Evolutionary conservation across 176 grass and related monocot species (phyloP).

Genomic region (Rhynchospora breviuscula): DNA sequence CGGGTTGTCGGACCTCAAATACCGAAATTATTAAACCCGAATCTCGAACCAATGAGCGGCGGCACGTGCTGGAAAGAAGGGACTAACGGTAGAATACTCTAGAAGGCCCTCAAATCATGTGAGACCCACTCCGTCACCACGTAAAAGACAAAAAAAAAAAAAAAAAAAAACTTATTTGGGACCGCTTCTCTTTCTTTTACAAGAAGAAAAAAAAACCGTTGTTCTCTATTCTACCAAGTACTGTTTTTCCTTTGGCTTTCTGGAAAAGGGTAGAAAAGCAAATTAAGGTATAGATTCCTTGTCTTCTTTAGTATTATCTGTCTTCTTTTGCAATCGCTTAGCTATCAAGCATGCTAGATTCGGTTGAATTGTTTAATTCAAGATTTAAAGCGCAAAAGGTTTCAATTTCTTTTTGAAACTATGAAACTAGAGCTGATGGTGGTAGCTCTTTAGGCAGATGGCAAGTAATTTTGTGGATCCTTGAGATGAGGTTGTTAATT

Average conservation of each 20-base stretch:
- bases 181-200: background rate
- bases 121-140: background rate
- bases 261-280: background rate
- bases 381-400: background rate
- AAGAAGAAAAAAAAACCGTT: background rate
- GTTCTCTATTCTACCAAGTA: background rate
- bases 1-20: no score
- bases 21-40: no score
- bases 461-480: background rate
- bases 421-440: background rate
- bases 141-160: background rate
- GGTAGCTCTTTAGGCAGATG: background rate
- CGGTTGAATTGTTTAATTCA: background rate
- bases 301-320: background rate
- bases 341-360: constrained; percentile 13
- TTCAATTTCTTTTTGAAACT: background rate
- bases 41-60: background rate
- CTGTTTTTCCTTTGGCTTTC: background rate
- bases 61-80: background rate
- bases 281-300: constrained; percentile 4
- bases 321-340: constrained; percentile 13
- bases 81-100: background rate
- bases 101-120: background rate
- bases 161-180: background rate
- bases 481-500: constrained; percentile 21